Base-by-base conservation (phyloP, 805 yeast genomes). In the Pichia phayaonensis region DNA sequence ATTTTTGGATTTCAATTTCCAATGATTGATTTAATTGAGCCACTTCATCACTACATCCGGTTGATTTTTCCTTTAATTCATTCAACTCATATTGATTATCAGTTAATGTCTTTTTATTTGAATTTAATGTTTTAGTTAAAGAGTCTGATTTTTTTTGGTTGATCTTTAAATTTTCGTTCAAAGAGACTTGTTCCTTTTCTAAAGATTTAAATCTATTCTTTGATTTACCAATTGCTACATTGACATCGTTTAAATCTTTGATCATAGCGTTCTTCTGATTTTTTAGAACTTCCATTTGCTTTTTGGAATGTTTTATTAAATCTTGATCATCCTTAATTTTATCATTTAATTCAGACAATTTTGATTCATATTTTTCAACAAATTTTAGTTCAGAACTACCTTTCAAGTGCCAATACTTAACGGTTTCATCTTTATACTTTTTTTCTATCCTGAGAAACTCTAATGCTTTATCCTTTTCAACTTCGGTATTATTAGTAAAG, bases 111-210 rank as follows among this genome's bases (percentile, higher is more conserved):
- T 71, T 71, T 13, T 69, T 70, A 45, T 84, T 78, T 3, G 73
- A 60, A 18, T 72, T 72, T 41, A 81, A 70, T 0, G 76, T 64
- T 58, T 84, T 86, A 47, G 72, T 74, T 1, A 80, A 70, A 58
- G 85, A 86, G 56, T 75, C 78, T 42, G 72, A 72, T 59, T 84
- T 86, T 34, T 70, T 72, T 31, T 69, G 74, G 42, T 81, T 65
- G 62, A 85, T 87, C 65, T 86, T 89, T 48, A 76, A 68, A 65
- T 81, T 84, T 66, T 92, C 97, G 56, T 88, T 90, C 48, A 79
- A 66, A 4, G 90, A 76, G 13, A 87, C 88, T 48, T 74, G 79
- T 18, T 76, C 78, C 47, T 81, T 76, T 56, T 81, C 84, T 11
- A 72, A 67, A 46, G 72, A 69, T 53, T 69, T 72, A 45, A 73